phyloP scores from a whole-genome alignment of 2,329 filamentous ascomycete genomes.

The Aspergillus brunneoviolaceus region DNA sequence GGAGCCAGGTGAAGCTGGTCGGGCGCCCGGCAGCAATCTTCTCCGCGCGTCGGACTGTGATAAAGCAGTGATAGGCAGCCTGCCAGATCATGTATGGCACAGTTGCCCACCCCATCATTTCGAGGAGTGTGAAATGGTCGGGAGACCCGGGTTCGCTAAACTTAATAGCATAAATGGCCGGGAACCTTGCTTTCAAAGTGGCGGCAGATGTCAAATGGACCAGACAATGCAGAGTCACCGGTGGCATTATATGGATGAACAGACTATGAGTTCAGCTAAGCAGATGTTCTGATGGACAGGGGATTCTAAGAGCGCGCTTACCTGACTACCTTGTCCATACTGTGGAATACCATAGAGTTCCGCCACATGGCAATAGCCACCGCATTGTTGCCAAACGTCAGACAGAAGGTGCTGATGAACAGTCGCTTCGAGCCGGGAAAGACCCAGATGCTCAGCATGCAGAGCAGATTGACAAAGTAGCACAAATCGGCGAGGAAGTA shows the following conservation, averaged over 20 bases:
- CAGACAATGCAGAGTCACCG: slow-evolving; percentile 86
- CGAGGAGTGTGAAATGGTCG: slow-evolving; percentile 73
- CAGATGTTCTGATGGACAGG: not conserved
- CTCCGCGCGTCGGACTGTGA: slow-evolving; percentile 88
- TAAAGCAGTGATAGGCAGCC: slow-evolving; percentile 86
- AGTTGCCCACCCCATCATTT: slow-evolving; percentile 93
- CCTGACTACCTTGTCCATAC: slow-evolving; percentile 94
- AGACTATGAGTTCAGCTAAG: slow-evolving; percentile 51
- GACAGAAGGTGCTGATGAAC: slow-evolving; percentile 87
- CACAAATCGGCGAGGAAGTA: slow-evolving; percentile 97
- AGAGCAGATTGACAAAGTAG: slow-evolving; percentile 93
- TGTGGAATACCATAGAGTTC: slow-evolving; percentile 97
- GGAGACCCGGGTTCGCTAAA: slow-evolving; percentile 66
- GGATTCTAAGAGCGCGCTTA: slow-evolving; percentile 32
- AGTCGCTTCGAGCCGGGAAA: slow-evolving; percentile 89
- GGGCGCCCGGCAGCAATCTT: slow-evolving; percentile 95
- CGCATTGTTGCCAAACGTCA: slow-evolving; percentile 95
- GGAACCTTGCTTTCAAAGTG: slow-evolving; percentile 69
- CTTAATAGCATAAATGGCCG: slow-evolving; percentile 81
- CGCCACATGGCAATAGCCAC: slow-evolving; percentile 99
- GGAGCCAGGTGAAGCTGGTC: slow-evolving; percentile 96
- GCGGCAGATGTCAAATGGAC: slow-evolving; percentile 74
- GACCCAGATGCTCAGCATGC: slow-evolving; percentile 79
- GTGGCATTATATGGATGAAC: slow-evolving; percentile 99
- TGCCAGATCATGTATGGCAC: slow-evolving; percentile 94